Percentiles rank a stretch among this genome's conserved stretches.
These are phyloP conservation scores for Boletellus ananas DNA, from an alignment of 768 basidiomycete species.

Conservation along the genomic window DNA sequence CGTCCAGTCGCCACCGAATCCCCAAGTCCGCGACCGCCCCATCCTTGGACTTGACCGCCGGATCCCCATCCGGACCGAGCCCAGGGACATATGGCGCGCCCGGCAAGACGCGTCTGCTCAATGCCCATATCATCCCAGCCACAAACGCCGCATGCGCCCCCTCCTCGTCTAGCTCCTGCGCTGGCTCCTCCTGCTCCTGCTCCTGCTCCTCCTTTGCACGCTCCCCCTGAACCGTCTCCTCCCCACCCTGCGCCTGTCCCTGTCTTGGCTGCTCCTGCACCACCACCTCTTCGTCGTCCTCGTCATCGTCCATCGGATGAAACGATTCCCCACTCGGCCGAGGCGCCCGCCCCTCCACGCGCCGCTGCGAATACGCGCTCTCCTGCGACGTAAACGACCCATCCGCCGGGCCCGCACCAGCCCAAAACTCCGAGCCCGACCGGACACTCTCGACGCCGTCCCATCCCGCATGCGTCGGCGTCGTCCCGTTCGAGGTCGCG, in stretches of 20 bases:
- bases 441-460: slow-evolving; percentile 45
- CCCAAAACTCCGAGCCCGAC: slow-evolving; percentile 78
- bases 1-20: slow-evolving; percentile 74
- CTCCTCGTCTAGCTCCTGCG: slow-evolving; percentile 69
- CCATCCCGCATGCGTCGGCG: slow-evolving; percentile 2
- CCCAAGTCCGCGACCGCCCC: slow-evolving; percentile 28
- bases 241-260: slow-evolving; percentile 16
- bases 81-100: slow-evolving; percentile 72
- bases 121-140: slow-evolving; percentile 83
- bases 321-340: slow-evolving; percentile 29
- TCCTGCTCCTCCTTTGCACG: slow-evolving; percentile 27
- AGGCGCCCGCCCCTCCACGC: slow-evolving; percentile 5
- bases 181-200: slow-evolving; percentile 57
- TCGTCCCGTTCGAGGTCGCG: slow-evolving; percentile 15
- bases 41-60: slow-evolving; percentile 30
- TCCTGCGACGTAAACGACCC: slow-evolving; percentile 20
- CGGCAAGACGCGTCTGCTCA: slow-evolving; percentile 68
- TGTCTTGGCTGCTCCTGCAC: background rate
- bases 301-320: slow-evolving; percentile 31
- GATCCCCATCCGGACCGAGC: slow-evolving; percentile 9
- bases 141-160: slow-evolving; percentile 81
- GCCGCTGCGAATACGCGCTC: slow-evolving; percentile 10
- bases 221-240: slow-evolving; percentile 20
- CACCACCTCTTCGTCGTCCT: slow-evolving; percentile 15
- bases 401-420: slow-evolving; percentile 31